Percentiles rank a stretch among this genome's conserved stretches.
Evolutionary conservation across 2,329 filamentous ascomycete genomes (phyloP).

Genomic region (Emergomyces pasteurianus): DNA sequence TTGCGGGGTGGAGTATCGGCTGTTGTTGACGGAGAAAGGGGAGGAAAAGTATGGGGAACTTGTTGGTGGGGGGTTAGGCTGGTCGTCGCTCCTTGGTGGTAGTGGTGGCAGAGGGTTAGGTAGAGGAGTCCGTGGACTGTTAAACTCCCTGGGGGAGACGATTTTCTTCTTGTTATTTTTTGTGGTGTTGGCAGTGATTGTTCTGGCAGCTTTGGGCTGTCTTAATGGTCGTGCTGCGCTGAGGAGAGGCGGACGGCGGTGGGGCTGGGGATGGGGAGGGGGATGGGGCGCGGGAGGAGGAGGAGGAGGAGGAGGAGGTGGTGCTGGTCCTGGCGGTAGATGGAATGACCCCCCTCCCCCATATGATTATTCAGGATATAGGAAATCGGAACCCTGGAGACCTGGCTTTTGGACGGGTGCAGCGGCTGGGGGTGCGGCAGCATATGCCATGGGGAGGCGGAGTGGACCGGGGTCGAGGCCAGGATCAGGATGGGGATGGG

Average conservation of each 20-base stretch:
- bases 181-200: constrained; percentile 9
- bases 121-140: neutral
- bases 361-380: constrained; percentile 21
- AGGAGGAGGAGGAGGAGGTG: constrained; percentile 16
- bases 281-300: constrained; percentile 14
- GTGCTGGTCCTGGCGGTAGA: neutral
- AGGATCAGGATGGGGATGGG: constrained; percentile 1
- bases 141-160: constrained; percentile 15
- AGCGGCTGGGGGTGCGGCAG: constrained; percentile 29
- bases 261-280: constrained; percentile 13
- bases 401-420: constrained; percentile 39
- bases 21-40: constrained; percentile 66
- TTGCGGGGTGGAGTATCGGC: constrained; percentile 81
- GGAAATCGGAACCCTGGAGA: constrained; percentile 22
- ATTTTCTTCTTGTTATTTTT: constrained; percentile 24
- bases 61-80: constrained; percentile 29
- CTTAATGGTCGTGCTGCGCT: constrained; percentile 11
- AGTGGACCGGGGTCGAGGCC: constrained; percentile 4
- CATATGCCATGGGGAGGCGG: constrained; percentile 29
- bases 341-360: constrained; percentile 32
- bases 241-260: constrained; percentile 21
- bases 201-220: constrained; percentile 18
- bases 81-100: constrained; percentile 11
- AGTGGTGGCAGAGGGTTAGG: neutral
- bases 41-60: constrained; percentile 56